Percentiles rank a stretch among this genome's conserved stretches.
Evolutionary conservation across 2,329 filamentous ascomycete genomes (phyloP).

Genomic region (Fusarium beomiforme): DNA sequence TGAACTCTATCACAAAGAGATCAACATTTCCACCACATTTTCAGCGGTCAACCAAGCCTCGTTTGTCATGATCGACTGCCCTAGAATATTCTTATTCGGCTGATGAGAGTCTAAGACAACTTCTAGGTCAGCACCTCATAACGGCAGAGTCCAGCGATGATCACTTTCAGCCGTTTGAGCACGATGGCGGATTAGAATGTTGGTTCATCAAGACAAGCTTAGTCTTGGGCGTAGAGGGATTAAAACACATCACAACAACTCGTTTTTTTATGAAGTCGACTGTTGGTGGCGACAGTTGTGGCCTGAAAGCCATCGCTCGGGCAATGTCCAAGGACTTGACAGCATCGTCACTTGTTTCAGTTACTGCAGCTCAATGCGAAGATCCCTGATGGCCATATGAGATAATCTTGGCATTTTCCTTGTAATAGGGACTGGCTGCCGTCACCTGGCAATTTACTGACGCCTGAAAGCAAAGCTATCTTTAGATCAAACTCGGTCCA

Average conservation of each 20-base stretch:
- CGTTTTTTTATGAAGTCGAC: not conserved
- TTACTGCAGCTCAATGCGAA: not conserved
- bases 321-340: not conserved
- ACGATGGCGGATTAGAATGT: not conserved
- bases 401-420: fast-evolving
- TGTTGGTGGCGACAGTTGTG: not conserved
- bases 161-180: not conserved
- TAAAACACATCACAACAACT: too few species aligned
- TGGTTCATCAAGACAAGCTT: too few species aligned
- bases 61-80: not conserved
- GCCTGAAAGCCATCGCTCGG: not conserved
- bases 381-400: not conserved
- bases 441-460: not conserved
- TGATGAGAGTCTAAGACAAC: not conserved
- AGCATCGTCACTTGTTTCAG: not conserved
- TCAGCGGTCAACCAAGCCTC: not conserved
- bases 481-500: not conserved
- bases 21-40: not conserved
- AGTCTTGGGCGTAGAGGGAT: not conserved
- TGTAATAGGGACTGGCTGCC: not conserved
- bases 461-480: not conserved
- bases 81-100: not conserved
- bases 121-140: not conserved
- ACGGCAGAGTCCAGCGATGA: not conserved
- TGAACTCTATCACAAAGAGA: not conserved